Evolutionary conservation across 2,329 filamentous ascomycete genomes (phyloP), one percentile per base, ranked within the genome.

Genomic region (Aureobasidium sp.): DNA sequence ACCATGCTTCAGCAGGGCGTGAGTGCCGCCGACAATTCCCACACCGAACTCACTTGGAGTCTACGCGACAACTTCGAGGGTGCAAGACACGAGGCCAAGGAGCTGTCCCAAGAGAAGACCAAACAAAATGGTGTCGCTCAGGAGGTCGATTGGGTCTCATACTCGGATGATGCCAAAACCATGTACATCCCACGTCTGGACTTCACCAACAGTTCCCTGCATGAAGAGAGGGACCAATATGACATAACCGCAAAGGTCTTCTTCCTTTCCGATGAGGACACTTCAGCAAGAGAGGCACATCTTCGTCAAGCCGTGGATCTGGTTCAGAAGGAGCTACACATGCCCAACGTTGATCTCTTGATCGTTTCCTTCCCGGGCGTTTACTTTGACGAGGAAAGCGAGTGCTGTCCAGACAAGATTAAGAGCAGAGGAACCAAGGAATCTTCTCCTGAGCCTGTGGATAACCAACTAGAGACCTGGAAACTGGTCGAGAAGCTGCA

Each of bases 201-300:
- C 73, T 89, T 88, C 80, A 79, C 84, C 14, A 77, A 83, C 34
- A 85, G 84, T 4, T 88, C 88, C 0, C 79, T 99, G 49, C 81
- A 85, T 36, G 94, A 99, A 72, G 91, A 96, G 68, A 81, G 88
- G 29, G 80, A 83, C 63, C 87, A 91, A 68, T 99, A 99, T 78
- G 91, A 97, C 72, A 91, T 97, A 70, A 97, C 93, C 0, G 87
- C 94, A 64, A 99, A 99, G 77, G 78, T 99, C 25, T 99, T 99
- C 79, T 95, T 94, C 75, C 82, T 97, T 31, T 88, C 91, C 3
- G 84, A 83, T 20, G 69, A 67, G 25, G 65, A 68, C 25, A 66
- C 56, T 12, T 65, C 66, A 29, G 57, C 67, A 11, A 85, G 93
- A 64, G 84, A 83, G 67, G 79, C 80, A 61, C 87, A 96, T 71